Evolutionary conservation across 305 asterid genomes (phyloP).

Genomic region (Coffea humblotiana): DNA sequence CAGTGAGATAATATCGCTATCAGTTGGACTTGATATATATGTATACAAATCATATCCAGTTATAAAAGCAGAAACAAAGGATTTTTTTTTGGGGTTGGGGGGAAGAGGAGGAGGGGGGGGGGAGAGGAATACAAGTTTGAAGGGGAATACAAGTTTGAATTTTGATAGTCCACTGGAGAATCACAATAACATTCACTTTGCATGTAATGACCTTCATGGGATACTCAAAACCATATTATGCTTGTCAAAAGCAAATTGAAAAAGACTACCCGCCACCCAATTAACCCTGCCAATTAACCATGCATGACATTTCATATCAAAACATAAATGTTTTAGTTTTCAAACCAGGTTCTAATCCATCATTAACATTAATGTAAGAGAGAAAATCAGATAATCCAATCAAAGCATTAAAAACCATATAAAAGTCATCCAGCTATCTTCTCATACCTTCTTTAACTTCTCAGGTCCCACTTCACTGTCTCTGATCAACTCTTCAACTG

Average conservation of each 20-base stretch:
- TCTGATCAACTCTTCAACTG: slow-evolving; percentile 70
- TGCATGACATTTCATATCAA: background rate
- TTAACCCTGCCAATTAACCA: background rate
- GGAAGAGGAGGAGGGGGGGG: too few species aligned
- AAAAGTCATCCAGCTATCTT: slow-evolving; percentile 5
- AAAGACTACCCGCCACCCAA: background rate
- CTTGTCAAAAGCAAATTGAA: background rate
- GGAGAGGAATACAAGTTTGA: too few species aligned
- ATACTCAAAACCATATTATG: background rate
- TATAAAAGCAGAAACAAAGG: background rate
- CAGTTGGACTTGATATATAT: background rate
- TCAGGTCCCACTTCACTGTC: slow-evolving; percentile 66
- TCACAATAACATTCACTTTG: background rate
- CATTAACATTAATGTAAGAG: background rate
- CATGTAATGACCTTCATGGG: background rate
- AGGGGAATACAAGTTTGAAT: too few species aligned
- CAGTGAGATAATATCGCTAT: background rate
- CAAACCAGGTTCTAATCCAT: background rate
- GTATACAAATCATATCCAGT: background rate
- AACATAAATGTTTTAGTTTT: background rate
- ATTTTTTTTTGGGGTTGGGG: too few species aligned
- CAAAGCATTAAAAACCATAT: slow-evolving; percentile 2
- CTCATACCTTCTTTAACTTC: slow-evolving; percentile 79
- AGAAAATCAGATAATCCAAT: background rate
- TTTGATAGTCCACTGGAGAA: background rate